These are phyloP conservation scores for Coemansia erecta DNA, from an alignment of 192 early-diverging fungal species.

Conservation along the genomic window DNA sequence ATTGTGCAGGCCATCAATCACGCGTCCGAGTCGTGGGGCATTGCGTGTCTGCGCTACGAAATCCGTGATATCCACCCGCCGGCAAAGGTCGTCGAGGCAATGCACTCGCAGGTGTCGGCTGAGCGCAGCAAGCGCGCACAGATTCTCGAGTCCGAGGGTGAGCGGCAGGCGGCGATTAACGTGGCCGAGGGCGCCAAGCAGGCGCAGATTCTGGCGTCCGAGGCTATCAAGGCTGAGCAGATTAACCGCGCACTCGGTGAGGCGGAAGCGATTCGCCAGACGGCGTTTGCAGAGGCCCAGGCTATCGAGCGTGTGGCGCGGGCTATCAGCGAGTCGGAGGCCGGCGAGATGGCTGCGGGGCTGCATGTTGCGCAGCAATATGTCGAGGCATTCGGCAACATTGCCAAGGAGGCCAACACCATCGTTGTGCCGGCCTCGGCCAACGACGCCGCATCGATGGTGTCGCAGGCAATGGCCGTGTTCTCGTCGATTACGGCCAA, in stretches of 20 bases:
- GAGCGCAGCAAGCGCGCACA: constrained; percentile 95
- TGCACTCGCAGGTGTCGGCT: constrained; percentile 97
- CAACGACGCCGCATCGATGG: constrained; percentile 83
- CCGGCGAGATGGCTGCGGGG: constrained; percentile 81
- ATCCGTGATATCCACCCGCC: constrained; percentile 96
- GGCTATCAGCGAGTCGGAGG: constrained; percentile 64
- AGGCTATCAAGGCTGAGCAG: constrained; percentile 85
- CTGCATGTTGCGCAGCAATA: constrained; percentile 95
- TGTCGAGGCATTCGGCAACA: constrained; percentile 86
- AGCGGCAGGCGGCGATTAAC: constrained; percentile 92
- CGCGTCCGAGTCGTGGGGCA: constrained; percentile 94
- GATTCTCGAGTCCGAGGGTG: constrained; percentile 84
- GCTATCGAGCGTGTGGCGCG: constrained; percentile 78
- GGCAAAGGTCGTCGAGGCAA: constrained; percentile 87
- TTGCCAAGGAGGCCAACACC: constrained; percentile 92
- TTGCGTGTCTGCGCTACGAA: constrained; percentile 93
- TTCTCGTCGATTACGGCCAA: constrained; percentile 32
- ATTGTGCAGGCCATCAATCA: constrained; percentile 94
- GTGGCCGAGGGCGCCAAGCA: constrained; percentile 95
- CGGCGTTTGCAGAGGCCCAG: constrained; percentile 76
- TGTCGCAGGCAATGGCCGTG: constrained; percentile 71
- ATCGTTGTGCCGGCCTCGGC: constrained; percentile 84
- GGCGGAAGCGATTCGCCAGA: constrained; percentile 82
- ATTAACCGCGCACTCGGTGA: constrained; percentile 90
- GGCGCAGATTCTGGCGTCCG: constrained; percentile 88